Evolutionary conservation across 805 yeast species (phyloP).

Genomic region (Monosporozyma yasuniensis): DNA sequence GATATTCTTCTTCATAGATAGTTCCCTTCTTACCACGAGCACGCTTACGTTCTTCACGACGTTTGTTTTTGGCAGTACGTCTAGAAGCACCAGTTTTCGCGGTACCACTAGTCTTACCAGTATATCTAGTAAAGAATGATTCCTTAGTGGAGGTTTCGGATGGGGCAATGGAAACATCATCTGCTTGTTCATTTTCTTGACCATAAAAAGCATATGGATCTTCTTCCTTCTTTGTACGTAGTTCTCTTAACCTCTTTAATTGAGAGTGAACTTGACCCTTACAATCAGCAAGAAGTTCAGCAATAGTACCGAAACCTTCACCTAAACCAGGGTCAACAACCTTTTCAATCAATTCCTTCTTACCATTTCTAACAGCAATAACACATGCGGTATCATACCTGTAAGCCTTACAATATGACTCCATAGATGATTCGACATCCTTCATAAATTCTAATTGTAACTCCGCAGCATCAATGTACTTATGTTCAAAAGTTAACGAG

Average conservation of each 20-base stretch:
- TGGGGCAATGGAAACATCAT: slow-evolving; percentile 89
- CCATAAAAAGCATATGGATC: slow-evolving; percentile 87
- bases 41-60: slow-evolving; percentile 89
- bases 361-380: slow-evolving; percentile 40
- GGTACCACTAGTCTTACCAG: slow-evolving; percentile 92
- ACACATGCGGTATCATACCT: slow-evolving; percentile 69
- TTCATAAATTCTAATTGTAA: slow-evolving; percentile 56
- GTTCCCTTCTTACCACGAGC: slow-evolving; percentile 98
- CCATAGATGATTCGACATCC: slow-evolving; percentile 54
- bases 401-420: slow-evolving; percentile 64
- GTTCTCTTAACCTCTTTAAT: slow-evolving; percentile 69
- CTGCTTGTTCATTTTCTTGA: slow-evolving; percentile 67
- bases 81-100: slow-evolving; percentile 95
- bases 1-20: slow-evolving; percentile 92
- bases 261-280: slow-evolving; percentile 78
- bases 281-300: slow-evolving; percentile 92
- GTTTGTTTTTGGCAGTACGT: slow-evolving; percentile 80
- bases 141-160: slow-evolving; percentile 89
- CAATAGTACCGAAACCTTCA: slow-evolving; percentile 81
- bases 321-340: slow-evolving; percentile 66
- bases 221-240: slow-evolving; percentile 70
- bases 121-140: slow-evolving; percentile 88
- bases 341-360: slow-evolving; percentile 40
- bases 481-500: slow-evolving; percentile 56
- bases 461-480: slow-evolving; percentile 72